These are phyloP conservation scores for Nicotiana attenuata DNA, from an alignment of 257 asterid genomes.

Conservation along the genomic window DNA sequence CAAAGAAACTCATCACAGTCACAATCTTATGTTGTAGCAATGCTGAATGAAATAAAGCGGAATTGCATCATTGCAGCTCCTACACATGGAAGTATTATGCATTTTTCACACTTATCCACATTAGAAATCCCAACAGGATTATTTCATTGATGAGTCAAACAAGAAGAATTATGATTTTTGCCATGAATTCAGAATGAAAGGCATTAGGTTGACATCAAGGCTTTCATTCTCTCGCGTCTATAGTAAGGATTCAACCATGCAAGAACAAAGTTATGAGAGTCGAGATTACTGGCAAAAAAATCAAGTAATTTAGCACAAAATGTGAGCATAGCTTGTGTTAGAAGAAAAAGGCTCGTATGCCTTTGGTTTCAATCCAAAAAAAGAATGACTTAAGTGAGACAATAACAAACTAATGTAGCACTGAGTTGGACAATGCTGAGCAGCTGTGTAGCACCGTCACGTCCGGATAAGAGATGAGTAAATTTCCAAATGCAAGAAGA, in stretches of 20 bases:
- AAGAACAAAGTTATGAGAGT: not conserved
- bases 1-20: not conserved
- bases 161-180: not conserved
- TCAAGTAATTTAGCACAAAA: not conserved
- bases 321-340: not conserved
- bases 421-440: not conserved
- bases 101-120: not conserved
- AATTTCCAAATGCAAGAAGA: conserved; percentile 1
- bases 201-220: not conserved
- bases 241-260: not conserved
- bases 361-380: not conserved
- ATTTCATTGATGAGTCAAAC: not conserved
- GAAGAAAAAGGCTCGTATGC: not conserved
- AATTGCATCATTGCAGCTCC: not conserved
- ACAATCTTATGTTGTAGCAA: not conserved
- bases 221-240: not conserved
- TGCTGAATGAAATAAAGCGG: not conserved
- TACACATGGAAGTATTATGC: not conserved
- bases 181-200: not conserved
- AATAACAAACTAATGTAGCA: not conserved
- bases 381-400: not conserved
- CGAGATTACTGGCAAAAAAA: not conserved
- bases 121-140: not conserved
- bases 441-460: not conserved
- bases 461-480: not conserved